These are phyloP conservation scores for Backusella psychrophila DNA, from an alignment of 192 early-diverging fungal genomes.

Conservation along the genomic window DNA sequence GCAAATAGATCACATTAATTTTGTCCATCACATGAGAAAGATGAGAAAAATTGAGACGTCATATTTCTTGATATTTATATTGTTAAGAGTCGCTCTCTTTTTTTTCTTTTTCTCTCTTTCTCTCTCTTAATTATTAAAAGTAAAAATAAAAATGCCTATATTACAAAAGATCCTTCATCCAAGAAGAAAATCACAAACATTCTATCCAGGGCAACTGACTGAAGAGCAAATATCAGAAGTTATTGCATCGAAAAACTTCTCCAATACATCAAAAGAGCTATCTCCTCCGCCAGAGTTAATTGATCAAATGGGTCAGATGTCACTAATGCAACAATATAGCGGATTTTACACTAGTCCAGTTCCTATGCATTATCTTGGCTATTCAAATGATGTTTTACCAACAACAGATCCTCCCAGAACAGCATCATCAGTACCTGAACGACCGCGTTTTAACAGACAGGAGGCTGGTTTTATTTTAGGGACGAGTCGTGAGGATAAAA, in stretches of 20 bases:
- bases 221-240: neutral
- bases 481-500: constrained; percentile 1
- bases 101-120: neutral
- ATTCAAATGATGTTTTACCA: constrained; percentile 1
- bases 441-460: neutral
- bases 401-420: neutral
- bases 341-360: neutral
- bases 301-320: neutral
- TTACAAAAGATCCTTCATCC: neutral
- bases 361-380: neutral
- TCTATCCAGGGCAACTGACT: neutral
- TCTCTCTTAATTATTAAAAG: neutral
- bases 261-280: neutral
- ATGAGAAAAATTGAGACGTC: neutral
- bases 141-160: neutral
- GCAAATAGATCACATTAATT: neutral
- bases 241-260: neutral
- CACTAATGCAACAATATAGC: neutral
- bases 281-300: neutral
- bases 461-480: neutral
- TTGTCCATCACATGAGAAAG: neutral
- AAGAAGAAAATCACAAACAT: neutral
- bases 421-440: neutral
- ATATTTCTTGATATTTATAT: neutral
- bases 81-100: neutral